Percentiles rank a stretch among this genome's conserved stretches.
Evolutionary conservation across 208 protist species (phyloP).

Genomic region (Acanthamoeba triangularis): DNA sequence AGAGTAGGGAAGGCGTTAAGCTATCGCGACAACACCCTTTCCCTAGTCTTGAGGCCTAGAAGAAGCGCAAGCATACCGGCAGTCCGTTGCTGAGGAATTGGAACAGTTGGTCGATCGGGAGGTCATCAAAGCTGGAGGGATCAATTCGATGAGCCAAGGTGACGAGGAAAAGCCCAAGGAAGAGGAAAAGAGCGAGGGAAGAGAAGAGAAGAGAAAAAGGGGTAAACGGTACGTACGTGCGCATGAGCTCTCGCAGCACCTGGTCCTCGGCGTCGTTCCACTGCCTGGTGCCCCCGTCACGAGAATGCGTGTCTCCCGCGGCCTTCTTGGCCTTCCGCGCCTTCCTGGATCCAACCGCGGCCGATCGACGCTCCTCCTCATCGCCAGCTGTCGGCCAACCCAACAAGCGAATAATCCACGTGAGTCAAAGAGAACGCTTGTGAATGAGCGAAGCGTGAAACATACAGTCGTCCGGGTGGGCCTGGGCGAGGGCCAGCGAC

Average conservation of each 20-base stretch:
- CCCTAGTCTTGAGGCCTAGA: neutral
- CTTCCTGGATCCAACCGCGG: neutral
- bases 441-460: neutral
- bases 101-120: neutral
- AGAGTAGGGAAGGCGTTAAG: neutral
- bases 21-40: neutral
- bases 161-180: neutral
- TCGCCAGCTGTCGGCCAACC: neutral
- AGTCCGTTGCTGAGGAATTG: neutral
- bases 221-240: neutral
- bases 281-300: neutral
- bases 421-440: neutral
- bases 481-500: neutral
- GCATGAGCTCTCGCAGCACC: neutral
- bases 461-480: neutral
- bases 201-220: neutral
- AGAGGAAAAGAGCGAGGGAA: neutral
- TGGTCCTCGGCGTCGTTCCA: conserved; percentile 1
- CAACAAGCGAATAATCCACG: too few relatives aligned
- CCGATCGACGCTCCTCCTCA: neutral
- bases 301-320: neutral
- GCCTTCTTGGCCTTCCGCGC: neutral
- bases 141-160: neutral
- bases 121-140: neutral
- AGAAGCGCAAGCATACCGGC: neutral